Evolutionary conservation across 805 yeast species (phyloP).

Genomic region (Kurtzmaniella fragi): DNA sequence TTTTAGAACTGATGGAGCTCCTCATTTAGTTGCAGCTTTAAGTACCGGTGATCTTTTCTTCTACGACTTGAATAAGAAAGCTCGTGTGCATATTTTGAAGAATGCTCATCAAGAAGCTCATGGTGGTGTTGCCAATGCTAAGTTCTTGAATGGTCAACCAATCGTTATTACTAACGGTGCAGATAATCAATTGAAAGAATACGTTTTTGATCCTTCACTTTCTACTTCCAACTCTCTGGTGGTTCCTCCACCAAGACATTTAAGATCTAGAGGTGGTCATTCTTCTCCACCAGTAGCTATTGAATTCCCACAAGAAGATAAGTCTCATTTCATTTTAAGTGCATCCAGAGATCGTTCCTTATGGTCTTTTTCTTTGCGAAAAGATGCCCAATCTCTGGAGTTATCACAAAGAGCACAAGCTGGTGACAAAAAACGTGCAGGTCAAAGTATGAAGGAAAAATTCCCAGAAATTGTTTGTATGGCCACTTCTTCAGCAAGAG

Average conservation of each 20-base stretch:
- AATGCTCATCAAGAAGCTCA: slow-evolving; percentile 64
- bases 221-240: slow-evolving; percentile 59
- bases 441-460: slow-evolving; percentile 59
- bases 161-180: slow-evolving; percentile 85
- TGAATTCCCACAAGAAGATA: slow-evolving; percentile 67
- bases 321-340: slow-evolving; percentile 77
- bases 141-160: slow-evolving; percentile 87
- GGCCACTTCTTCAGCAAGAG: slow-evolving; percentile 68
- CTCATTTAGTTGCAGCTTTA: slow-evolving; percentile 78
- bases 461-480: slow-evolving; percentile 71
- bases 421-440: slow-evolving; percentile 43
- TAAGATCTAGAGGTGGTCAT: slow-evolving; percentile 97
- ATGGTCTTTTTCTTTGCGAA: slow-evolving; percentile 90
- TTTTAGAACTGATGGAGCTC: slow-evolving; percentile 85
- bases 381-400: slow-evolving; percentile 95
- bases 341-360: slow-evolving; percentile 82
- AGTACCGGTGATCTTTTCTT: slow-evolving; percentile 79
- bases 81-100: slow-evolving; percentile 73
- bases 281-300: slow-evolving; percentile 80
- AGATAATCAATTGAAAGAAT: slow-evolving; percentile 85
- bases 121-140: slow-evolving; percentile 74
- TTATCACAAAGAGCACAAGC: slow-evolving; percentile 69
- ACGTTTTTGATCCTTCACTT: slow-evolving; percentile 87
- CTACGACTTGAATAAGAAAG: slow-evolving; percentile 68
- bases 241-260: slow-evolving; percentile 82